These are phyloP conservation scores for Marasmius sp. DNA, from an alignment of 1,284 basidiomycete species.

Conservation along the genomic window DNA sequence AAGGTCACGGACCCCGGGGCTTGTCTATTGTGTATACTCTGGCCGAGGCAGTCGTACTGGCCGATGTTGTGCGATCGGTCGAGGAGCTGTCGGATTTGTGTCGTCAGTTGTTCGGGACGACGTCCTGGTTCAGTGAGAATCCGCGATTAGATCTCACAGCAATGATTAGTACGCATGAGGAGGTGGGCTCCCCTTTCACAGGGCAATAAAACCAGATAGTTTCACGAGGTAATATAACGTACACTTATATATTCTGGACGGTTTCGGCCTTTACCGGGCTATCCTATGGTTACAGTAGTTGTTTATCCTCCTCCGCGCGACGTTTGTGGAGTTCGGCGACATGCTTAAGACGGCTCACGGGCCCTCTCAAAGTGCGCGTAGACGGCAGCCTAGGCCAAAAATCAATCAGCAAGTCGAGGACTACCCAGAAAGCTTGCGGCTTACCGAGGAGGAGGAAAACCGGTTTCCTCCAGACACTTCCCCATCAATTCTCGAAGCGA, in stretches of 20 bases:
- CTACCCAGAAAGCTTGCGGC: neutral
- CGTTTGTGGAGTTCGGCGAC: slow-evolving; percentile 23
- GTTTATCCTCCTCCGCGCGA: slow-evolving; percentile 22
- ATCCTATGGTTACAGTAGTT: neutral
- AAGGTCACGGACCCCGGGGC: slow-evolving; percentile 30
- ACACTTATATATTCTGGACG: neutral
- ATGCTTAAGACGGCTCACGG: slow-evolving; percentile 20
- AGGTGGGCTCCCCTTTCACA: slow-evolving; percentile 2
- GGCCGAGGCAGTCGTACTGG: slow-evolving; percentile 45
- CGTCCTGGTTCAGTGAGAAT: slow-evolving; percentile 36
- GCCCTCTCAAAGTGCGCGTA: slow-evolving; percentile 23
- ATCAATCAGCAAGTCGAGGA: neutral
- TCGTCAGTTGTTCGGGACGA: slow-evolving; percentile 45
- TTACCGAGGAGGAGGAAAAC: slow-evolving; percentile 13
- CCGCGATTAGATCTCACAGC: slow-evolving; percentile 7
- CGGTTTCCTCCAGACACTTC: slow-evolving; percentile 26
- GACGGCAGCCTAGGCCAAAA: slow-evolving; percentile 22
- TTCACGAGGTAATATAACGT: neutral
- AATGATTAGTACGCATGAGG: slow-evolving; percentile 15
- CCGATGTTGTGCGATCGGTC: slow-evolving; percentile 41
- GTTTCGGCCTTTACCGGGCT: too few species aligned
- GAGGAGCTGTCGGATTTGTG: slow-evolving; percentile 42
- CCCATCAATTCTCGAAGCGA: slow-evolving; percentile 24
- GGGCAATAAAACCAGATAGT: neutral
- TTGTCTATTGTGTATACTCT: slow-evolving; percentile 42